Evolutionary conservation across 1,284 basidiomycete species (phyloP).

Genomic region (Sanguinoderma infundibulare): DNA sequence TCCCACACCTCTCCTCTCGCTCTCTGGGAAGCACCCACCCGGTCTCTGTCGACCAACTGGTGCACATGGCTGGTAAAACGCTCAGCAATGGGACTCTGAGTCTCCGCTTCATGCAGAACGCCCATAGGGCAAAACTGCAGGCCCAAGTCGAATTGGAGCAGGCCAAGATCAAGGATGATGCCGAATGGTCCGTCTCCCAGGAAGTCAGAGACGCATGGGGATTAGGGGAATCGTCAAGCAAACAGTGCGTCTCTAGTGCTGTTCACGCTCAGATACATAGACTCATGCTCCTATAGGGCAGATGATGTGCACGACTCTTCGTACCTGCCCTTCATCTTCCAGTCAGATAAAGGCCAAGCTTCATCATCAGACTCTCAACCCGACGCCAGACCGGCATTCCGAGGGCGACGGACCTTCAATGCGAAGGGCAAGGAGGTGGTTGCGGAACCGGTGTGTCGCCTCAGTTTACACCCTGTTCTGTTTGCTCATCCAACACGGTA

Average conservation of each 20-base stretch:
- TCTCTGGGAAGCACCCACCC: background rate
- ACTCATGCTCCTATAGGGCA: constrained; percentile 16
- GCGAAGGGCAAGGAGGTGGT: constrained; percentile 44
- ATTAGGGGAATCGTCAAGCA: constrained; percentile 26
- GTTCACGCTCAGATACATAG: background rate
- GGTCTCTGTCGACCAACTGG: background rate
- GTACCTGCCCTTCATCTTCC: constrained; percentile 74
- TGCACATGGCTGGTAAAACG: constrained; percentile 56
- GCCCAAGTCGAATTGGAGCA: constrained; percentile 55
- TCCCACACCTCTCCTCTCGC: background rate
- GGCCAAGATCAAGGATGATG: constrained; percentile 67
- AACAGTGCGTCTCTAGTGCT: background rate
- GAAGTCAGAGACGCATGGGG: constrained; percentile 66
- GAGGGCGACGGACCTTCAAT: constrained; percentile 49
- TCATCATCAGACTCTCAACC: constrained; percentile 17
- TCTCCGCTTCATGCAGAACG: constrained; percentile 80
- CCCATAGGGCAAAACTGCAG: constrained; percentile 57
- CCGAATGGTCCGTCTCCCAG: constrained; percentile 68
- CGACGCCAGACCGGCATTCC: constrained; percentile 36
- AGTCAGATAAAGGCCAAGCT: constrained; percentile 36
- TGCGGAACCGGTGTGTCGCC: constrained; percentile 27
- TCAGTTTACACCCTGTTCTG: background rate
- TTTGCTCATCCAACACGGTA: background rate
- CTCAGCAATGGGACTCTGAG: constrained; percentile 71
- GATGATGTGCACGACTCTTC: constrained; percentile 62